Evolutionary conservation across 345 rosid species (phyloP).

Genomic region (Mangifera indica): DNA sequence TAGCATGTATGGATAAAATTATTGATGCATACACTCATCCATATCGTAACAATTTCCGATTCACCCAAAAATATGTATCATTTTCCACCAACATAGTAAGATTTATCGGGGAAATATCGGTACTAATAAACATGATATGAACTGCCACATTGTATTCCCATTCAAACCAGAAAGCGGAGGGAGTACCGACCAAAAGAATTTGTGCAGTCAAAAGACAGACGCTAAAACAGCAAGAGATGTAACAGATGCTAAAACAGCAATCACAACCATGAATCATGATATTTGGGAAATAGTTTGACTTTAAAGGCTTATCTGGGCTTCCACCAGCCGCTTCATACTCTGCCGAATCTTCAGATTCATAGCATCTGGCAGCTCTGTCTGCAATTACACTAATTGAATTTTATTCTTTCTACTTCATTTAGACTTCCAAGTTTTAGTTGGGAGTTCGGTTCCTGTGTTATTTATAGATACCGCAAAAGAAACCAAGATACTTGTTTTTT

Average conservation of each 20-base stretch:
- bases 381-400: slow-evolving; percentile 51
- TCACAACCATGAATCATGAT: slow-evolving; percentile 66
- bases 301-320: slow-evolving; percentile 75
- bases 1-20: too few species aligned
- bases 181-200: too few species aligned
- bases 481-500: slow-evolving; percentile 43
- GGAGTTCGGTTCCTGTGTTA: slow-evolving; percentile 39
- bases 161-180: too few species aligned
- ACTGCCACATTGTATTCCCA: too few species aligned
- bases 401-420: slow-evolving; percentile 45
- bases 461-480: slow-evolving; percentile 40
- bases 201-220: too few species aligned
- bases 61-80: too few species aligned
- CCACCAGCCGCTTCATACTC: slow-evolving; percentile 83
- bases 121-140: too few species aligned
- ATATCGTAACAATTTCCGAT: too few species aligned
- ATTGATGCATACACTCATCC: too few species aligned
- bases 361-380: slow-evolving; percentile 77
- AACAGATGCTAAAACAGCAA: slow-evolving; percentile 69
- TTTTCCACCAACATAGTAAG: too few species aligned
- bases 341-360: slow-evolving; percentile 94
- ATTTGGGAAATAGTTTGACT: slow-evolving; percentile 77
- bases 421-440: slow-evolving; percentile 42
- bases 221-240: slow-evolving; percentile 55
- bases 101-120: too few species aligned